Conservation (phyloP, 2,329 filamentous ascomycete genomes). For the Apiospora phragmitis region DNA sequence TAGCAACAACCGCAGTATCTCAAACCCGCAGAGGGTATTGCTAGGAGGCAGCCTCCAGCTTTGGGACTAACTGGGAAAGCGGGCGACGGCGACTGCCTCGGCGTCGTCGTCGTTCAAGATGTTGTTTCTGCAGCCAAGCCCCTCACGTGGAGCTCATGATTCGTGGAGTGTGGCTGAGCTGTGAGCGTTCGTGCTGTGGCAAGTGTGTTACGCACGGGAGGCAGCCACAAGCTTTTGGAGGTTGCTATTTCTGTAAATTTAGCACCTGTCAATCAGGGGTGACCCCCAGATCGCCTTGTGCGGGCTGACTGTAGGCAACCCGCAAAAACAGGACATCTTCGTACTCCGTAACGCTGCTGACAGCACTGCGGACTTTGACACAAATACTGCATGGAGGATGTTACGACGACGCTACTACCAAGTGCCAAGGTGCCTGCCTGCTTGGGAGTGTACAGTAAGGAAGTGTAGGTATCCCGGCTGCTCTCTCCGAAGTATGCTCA, state of each 20-base stretch:
- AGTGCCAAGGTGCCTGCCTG: neutral
- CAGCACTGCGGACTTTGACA: neutral
- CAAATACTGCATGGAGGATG: neutral
- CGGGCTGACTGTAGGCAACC: neutral
- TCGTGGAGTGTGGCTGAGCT: neutral
- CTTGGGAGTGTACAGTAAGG: neutral
- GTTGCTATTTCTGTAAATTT: neutral
- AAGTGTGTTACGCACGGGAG: neutral
- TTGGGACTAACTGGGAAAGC: too few species aligned
- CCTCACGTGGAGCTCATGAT: neutral
- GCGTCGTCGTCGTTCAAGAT: neutral
- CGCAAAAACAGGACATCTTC: neutral
- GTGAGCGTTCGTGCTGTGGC: neutral
- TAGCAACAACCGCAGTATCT: too few species aligned
- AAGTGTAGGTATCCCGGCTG: neutral
- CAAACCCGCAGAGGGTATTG: too few species aligned
- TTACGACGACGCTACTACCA: neutral
- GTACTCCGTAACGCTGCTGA: neutral
- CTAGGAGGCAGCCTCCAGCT: neutral
- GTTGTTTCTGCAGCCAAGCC: neutral
- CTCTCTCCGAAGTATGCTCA: neutral
- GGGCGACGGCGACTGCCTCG: neutral
- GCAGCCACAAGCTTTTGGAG: neutral
- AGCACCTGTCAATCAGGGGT: constrained; percentile 5
- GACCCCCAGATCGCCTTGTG: neutral